A percentile compares a stretch with the other conserved stretches of the same genome.
Evolutionary conservation across 1,284 basidiomycete genomes (phyloP).

Genomic region (Sporisorium reilianum): DNA sequence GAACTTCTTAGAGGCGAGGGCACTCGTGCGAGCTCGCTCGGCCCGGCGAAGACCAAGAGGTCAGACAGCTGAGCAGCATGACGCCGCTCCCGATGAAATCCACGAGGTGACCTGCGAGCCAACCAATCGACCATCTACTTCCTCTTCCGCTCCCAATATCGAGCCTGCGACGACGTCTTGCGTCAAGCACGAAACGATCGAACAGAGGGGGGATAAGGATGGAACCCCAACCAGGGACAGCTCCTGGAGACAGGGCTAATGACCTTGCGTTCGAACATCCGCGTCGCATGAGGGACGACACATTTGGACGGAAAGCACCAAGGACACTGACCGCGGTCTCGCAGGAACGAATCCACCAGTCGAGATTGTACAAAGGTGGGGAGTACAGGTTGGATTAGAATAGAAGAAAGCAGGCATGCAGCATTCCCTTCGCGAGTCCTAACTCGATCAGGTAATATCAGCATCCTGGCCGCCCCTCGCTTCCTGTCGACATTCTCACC

Average conservation of each 20-base stretch:
- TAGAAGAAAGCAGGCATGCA: conserved; percentile 41
- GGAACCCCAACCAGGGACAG: neutral
- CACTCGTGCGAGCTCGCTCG: neutral
- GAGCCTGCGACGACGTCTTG: conserved; percentile 10
- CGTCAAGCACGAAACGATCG: neutral
- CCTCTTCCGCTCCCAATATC: neutral
- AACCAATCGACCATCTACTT: neutral
- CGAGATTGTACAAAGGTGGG: conserved; percentile 9
- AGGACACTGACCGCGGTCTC: neutral
- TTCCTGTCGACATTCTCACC: neutral
- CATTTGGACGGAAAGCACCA: neutral
- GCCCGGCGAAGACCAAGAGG: neutral
- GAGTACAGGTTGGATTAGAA: conserved; percentile 15
- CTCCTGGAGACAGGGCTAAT: neutral
- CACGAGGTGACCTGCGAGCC: neutral
- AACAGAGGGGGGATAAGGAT: neutral
- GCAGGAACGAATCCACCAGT: neutral
- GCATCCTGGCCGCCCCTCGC: conserved; percentile 15
- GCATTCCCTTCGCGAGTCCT: conserved; percentile 70
- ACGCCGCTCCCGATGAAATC: neutral
- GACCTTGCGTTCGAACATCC: neutral
- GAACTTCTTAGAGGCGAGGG: neutral
- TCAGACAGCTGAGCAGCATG: neutral
- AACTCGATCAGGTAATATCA: conserved; percentile 69
- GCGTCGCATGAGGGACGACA: neutral